These are phyloP conservation scores for Linnemannia schmuckeri DNA, from an alignment of 192 early-diverging fungal species.

Conservation along the genomic window DNA sequence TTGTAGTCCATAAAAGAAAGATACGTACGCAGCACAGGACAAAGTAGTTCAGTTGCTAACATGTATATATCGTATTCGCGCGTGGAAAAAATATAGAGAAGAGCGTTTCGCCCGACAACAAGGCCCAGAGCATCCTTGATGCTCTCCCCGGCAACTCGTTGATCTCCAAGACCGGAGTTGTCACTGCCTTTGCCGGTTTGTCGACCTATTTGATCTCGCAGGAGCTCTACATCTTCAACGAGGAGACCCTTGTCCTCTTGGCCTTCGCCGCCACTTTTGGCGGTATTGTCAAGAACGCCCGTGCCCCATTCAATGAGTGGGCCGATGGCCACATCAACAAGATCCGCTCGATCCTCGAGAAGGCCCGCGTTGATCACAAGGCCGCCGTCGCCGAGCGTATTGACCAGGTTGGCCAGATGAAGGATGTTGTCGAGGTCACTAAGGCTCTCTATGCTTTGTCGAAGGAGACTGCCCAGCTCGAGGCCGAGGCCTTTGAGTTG, in stretches of 20 bases:
- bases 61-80: background rate
- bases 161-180: conserved; percentile 89
- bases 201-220: conserved; percentile 93
- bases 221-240: conserved; percentile 98
- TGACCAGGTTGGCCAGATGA: conserved; percentile 90
- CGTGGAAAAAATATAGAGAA: conserved; percentile 27
- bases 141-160: conserved; percentile 93
- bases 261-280: conserved; percentile 85
- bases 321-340: conserved; percentile 76
- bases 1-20: background rate
- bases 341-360: conserved; percentile 83
- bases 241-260: conserved; percentile 88
- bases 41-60: background rate
- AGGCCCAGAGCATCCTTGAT: conserved; percentile 93
- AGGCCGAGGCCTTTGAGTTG: conserved; percentile 94
- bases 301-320: conserved; percentile 88
- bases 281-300: conserved; percentile 82
- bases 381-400: conserved; percentile 90
- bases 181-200: conserved; percentile 85
- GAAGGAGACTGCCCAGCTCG: conserved; percentile 93
- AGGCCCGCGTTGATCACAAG: conserved; percentile 94
- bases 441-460: conserved; percentile 94
- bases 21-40: background rate
- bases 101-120: conserved; percentile 77
- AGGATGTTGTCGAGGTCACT: conserved; percentile 95